Percentiles rank a stretch among this genome's conserved stretches.
phyloP scores from a whole-genome alignment of 2,329 filamentous ascomycete genomes.

The Aspergillus chevalieri region DNA sequence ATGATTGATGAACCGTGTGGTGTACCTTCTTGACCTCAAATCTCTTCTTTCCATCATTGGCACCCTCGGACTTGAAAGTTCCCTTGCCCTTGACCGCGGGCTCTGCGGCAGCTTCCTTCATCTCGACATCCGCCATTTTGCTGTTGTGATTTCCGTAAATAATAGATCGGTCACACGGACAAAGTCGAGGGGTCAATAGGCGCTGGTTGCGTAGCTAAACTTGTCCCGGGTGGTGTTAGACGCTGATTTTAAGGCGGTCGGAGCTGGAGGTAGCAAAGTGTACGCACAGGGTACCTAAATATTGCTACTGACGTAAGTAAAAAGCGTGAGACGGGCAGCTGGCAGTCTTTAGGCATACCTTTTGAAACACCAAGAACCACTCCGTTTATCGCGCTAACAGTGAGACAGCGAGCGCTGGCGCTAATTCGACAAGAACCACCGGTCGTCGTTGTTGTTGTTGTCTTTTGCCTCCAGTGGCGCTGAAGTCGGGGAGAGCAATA shows the following conservation, averaged over 20 bases:
- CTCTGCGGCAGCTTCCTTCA: constrained; percentile 72
- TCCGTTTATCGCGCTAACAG: no score
- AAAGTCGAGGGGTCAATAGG: neutral
- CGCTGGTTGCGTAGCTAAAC: constrained; percentile 1
- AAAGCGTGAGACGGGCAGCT: no score
- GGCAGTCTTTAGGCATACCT: neutral
- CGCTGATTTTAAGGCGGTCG: constrained; percentile 14
- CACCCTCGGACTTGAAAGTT: constrained; percentile 49
- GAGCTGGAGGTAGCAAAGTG: no score
- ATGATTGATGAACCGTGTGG: constrained; percentile 3
- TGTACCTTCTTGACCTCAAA: constrained; percentile 98
- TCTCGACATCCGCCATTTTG: constrained; percentile 89
- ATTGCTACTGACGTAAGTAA: constrained; percentile 4
- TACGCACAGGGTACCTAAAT: no score
- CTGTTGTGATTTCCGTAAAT: neutral
- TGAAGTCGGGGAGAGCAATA: no score
- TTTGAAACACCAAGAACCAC: neutral
- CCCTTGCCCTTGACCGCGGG: constrained; percentile 49
- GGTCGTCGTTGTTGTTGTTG: no score
- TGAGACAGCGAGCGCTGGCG: no score
- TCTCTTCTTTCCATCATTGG: constrained; percentile 72
- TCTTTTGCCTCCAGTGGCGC: neutral
- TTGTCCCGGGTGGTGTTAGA: constrained; percentile 4
- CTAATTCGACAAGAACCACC: no score
- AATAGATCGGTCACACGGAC: neutral